Evolutionary conservation across 805 yeast species (phyloP), one percentile per base, ranked within the genome.

Genomic region (Candida nemodendra): DNA sequence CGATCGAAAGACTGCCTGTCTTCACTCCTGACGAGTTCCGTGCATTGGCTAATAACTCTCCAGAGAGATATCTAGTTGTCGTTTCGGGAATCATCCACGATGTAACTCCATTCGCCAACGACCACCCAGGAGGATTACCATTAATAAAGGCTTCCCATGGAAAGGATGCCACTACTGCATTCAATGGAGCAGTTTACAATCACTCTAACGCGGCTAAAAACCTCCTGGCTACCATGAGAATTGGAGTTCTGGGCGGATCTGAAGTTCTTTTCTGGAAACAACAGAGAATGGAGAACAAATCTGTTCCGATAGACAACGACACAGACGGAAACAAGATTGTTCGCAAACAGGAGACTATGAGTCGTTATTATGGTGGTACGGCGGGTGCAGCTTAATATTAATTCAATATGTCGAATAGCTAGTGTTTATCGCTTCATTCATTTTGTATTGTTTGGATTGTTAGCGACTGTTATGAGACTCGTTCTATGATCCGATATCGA

Each of bases 171-270:
- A 89, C 97, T 3, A 80, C 84, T 35, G 96, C 95, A 2, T 90
- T 90, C 62, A 88, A 83, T 59, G 97, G 98, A 16, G 97, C 96
- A 3, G 97, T 90, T 9, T 90, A 90, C 64, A 78, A 79, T 39
- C 98, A 90, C 61, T 84, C 93, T 51, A 88, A 91, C 40, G 97
- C 97, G 0, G 97, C 96, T 1, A 84, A 83, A 56, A 90, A 90
- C 62, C 64, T 90, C 43, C 68, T 90, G 43, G 95, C 96, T 2
- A 90, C 96, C 1, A 88, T 90, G 97, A 74, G 98, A 54, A 82
- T 90, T 12, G 96, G 95, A 1, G 90, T 85, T 18, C 79, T 89
- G 44, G 84, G 86, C 12, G 90, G 90, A 8, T 75, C 84, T 45
- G 91, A 87, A 49, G 84, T 79, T 44, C 83, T 84, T 50, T 85